Evolutionary conservation across 495 filamentous ascomycete genomes (phyloP).

Genomic region (Tetracladium setigerum): DNA sequence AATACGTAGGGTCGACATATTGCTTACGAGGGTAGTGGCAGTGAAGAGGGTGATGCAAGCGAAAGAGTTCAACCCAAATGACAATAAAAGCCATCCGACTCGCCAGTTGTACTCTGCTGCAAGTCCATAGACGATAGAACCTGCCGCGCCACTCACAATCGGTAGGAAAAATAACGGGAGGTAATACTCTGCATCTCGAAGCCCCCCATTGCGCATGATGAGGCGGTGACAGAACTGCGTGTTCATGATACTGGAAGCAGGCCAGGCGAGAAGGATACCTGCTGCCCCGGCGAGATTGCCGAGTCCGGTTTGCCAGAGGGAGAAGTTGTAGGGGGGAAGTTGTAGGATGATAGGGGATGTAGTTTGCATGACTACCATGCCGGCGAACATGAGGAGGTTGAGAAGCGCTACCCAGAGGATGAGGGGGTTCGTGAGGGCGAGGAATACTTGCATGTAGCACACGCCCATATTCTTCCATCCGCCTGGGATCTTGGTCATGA

Average conservation of each 20-base stretch:
- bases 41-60: not conserved
- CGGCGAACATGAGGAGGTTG: slow-evolving; percentile 31
- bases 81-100: not conserved
- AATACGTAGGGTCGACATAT: no score
- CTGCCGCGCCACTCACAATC: not conserved
- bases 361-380: slow-evolving; percentile 28
- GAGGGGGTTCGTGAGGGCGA: slow-evolving; percentile 26
- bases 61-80: slow-evolving; percentile 4
- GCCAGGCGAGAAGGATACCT: slow-evolving; percentile 26
- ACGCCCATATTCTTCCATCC: slow-evolving; percentile 9
- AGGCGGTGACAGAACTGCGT: not conserved
- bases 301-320: slow-evolving; percentile 24
- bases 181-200: slow-evolving; percentile 13
- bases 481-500: no score
- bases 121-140: slow-evolving; percentile 6
- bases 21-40: slow-evolving; percentile 1
- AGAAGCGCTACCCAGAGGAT: slow-evolving; percentile 33
- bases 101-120: not conserved
- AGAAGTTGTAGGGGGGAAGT: slow-evolving; percentile 27
- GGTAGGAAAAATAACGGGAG: slow-evolving; percentile 11
- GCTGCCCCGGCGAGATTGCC: slow-evolving; percentile 29
- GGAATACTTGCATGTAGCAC: slow-evolving; percentile 7
- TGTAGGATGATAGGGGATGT: slow-evolving; percentile 30
- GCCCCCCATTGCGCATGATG: slow-evolving; percentile 2
- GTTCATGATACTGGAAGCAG: slow-evolving; percentile 21